Evolutionary conservation across 352 stramenopile genomes (phyloP).

Genomic region (Globisporangium spiculum): DNA sequence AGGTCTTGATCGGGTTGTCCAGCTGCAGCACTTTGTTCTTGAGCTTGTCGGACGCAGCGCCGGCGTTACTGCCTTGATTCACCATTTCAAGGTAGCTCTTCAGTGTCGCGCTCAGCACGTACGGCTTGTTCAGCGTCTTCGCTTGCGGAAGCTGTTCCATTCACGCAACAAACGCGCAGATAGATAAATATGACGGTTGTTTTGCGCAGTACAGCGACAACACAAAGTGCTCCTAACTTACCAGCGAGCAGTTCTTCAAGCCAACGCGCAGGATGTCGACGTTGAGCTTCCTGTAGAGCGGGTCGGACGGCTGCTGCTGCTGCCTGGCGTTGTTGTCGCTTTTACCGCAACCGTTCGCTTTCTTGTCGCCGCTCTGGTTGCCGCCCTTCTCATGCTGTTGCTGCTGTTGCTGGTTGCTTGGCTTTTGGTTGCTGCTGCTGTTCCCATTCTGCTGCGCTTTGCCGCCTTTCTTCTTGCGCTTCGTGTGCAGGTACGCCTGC

Average conservation of each 20-base stretch:
- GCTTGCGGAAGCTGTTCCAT: constrained; percentile 26
- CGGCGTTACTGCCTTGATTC: constrained; percentile 13
- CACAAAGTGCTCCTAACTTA: constrained; percentile 18
- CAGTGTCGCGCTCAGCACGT: constrained; percentile 30
- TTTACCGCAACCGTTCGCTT: constrained; percentile 12
- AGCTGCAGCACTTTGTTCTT: constrained; percentile 81
- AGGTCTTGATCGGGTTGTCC: constrained; percentile 64
- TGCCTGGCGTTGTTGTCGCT: constrained; percentile 14
- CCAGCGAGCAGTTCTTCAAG: constrained; percentile 71
- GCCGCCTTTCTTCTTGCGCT: constrained; percentile 42
- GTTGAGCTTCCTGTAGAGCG: constrained; percentile 56
- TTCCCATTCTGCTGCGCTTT: constrained; percentile 11
- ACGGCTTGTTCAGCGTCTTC: constrained; percentile 23
- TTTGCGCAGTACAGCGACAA: neutral
- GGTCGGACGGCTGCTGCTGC: constrained; percentile 24
- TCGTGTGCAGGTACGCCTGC: constrained; percentile 69
- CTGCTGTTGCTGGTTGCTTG: constrained; percentile 5
- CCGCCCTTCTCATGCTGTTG: neutral
- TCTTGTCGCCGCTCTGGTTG: neutral
- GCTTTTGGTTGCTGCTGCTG: constrained; percentile 1
- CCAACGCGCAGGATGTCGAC: constrained; percentile 46
- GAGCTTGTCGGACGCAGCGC: constrained; percentile 39
- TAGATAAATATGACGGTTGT: neutral
- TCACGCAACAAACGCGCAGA: neutral
- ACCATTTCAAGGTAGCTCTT: constrained; percentile 39